Base-by-base conservation (phyloP, 2,329 filamentous ascomycete species). In the Scedosporium dehoogii region DNA sequence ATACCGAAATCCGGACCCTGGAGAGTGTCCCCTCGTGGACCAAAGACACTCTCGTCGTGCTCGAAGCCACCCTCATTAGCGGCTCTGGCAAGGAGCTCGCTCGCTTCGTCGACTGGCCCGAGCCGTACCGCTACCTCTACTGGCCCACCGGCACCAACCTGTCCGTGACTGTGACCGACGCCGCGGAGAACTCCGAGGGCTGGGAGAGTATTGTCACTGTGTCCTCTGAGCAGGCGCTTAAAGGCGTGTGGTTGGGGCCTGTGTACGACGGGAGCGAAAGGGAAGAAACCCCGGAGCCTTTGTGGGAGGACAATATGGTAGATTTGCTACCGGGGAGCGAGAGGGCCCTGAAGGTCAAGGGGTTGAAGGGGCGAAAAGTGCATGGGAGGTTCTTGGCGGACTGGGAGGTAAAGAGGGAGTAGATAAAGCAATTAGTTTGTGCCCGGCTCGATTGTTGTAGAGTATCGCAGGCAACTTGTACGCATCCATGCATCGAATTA, bases 221-320 rank as follows among this genome's bases (percentile, higher is more conserved):
- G 16, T 38, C 25, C 4, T 23, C 57, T 10, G 29, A 41, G 18
- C 57, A 59, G 16, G 18, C 23, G 18, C 23, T 59, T 16, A 59
- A 59, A 27, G 57, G 57, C 14, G 25, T 59, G 6, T 59, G 57
- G 57, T 21, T 59, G n/a, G 57, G 42, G 57, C 57, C 57, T 12
- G 18, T 21, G 38, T 60, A 48, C 18, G 41, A 18, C 14, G 38
- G 42, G 18, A 27, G 7, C 7, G 58, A 60, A 9, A 44, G 14
- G n/a, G 58, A 60, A 4, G 42, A 44, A 3, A 18, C 6, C 9
- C 16, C 16, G 18, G 58, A 60, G 29, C 58, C 58, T 9, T 41
- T 60, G 38, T 60, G 58, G 58, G 29, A 29, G 38, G 58, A 60
- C 25, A 60, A 60, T 42, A 60, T 60, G 58, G 38, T 60, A 16